Conservation (phyloP, 352 stramenopile species). For the Phytophthora litchii region DNA sequence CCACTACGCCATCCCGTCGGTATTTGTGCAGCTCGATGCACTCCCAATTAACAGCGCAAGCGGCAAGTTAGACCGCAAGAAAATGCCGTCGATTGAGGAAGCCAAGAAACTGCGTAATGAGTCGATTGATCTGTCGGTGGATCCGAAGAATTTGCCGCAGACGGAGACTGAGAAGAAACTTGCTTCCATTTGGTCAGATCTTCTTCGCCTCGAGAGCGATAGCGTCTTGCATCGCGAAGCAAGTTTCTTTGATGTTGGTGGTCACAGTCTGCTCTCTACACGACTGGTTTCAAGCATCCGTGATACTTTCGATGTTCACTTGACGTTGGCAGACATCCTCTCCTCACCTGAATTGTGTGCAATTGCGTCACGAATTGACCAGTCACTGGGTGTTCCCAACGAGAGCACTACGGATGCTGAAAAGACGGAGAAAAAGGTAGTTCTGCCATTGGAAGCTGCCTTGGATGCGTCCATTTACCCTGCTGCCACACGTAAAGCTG, state of each 20-base stretch:
- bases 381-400: constrained; percentile 19
- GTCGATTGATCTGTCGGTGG: constrained; percentile 71
- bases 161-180: constrained; percentile 68
- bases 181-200: constrained; percentile 64
- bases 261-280: constrained; percentile 80
- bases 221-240: constrained; percentile 59
- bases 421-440: constrained; percentile 46
- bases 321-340: constrained; percentile 82
- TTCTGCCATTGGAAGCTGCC: constrained; percentile 68
- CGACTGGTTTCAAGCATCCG: constrained; percentile 75
- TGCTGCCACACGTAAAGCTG: constrained; percentile 67
- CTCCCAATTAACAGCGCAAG: constrained; percentile 87
- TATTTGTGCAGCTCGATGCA: constrained; percentile 84
- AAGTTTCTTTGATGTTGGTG: constrained; percentile 85
- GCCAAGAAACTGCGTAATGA: constrained; percentile 72
- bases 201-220: constrained; percentile 67
- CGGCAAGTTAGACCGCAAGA: constrained; percentile 91
- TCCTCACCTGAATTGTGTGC: constrained; percentile 55
- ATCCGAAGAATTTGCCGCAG: constrained; percentile 48
- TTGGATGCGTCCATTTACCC: constrained; percentile 77
- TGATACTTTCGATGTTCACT: constrained; percentile 62
- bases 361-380: constrained; percentile 66
- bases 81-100: constrained; percentile 76
- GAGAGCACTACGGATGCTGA: constrained; percentile 4
- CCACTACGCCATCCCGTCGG: constrained; percentile 83